Evolutionary conservation across 805 yeast genomes (phyloP).

Genomic region (Tetrapisispora taiwanensis): DNA sequence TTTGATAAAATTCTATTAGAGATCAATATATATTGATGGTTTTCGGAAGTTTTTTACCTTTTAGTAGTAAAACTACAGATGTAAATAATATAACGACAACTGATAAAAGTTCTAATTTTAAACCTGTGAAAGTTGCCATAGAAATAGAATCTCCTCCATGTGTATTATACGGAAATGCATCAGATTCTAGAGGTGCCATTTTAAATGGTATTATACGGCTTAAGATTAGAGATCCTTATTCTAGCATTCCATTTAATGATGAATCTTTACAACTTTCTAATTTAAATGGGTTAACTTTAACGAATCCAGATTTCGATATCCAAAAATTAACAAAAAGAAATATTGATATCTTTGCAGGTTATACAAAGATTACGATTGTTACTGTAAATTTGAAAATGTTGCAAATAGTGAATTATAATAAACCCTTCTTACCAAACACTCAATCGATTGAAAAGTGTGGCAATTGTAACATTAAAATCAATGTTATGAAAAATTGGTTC

Average conservation of each 20-base stretch:
- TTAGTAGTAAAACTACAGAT: not conserved
- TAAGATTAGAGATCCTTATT: slow-evolving; percentile 33
- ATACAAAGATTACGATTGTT: slow-evolving; percentile 41
- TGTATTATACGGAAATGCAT: slow-evolving; percentile 68
- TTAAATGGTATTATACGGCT: slow-evolving; percentile 69
- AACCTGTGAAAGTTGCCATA: slow-evolving; percentile 42
- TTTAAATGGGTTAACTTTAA: not conserved
- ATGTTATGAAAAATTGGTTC: slow-evolving; percentile 80
- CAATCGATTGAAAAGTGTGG: slow-evolving; percentile 42
- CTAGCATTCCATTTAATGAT: slow-evolving; percentile 5
- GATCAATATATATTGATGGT: too few relatives aligned
- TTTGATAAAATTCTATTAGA: too few relatives aligned
- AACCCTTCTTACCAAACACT: slow-evolving; percentile 55
- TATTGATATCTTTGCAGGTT: slow-evolving; percentile 21
- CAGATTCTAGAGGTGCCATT: slow-evolving; percentile 76
- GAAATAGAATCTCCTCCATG: slow-evolving; percentile 86
- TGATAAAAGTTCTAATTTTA: not conserved
- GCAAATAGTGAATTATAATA: slow-evolving; percentile 59
- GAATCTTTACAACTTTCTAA: slow-evolving; percentile 5
- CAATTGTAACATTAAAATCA: slow-evolving; percentile 44
- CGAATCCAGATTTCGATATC: slow-evolving; percentile 11
- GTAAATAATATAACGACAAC: not conserved
- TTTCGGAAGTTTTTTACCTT: slow-evolving; percentile 2
- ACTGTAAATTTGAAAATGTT: slow-evolving; percentile 55
- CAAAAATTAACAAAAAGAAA: slow-evolving; percentile 14